phyloP scores from a whole-genome alignment of 768 basidiomycete species.

The Arthromyces matolae region DNA sequence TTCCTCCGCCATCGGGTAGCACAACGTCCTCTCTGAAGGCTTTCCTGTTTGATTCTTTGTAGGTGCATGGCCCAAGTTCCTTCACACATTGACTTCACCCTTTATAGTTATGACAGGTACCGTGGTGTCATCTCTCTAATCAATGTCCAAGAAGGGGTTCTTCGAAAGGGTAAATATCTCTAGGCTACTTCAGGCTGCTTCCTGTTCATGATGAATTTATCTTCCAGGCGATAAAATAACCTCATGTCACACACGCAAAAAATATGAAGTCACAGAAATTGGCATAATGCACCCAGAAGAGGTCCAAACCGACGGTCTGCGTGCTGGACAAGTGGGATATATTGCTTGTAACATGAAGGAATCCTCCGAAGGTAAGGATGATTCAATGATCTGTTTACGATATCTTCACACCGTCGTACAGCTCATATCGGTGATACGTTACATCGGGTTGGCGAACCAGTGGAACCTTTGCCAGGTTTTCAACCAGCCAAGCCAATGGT shows the following conservation, averaged over 20 bases:
- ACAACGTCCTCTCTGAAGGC: constrained; percentile 64
- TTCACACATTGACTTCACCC: constrained; percentile 10
- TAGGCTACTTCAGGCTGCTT: constrained; percentile 7
- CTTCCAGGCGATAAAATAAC: constrained; percentile 81
- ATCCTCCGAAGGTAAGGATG: constrained; percentile 72
- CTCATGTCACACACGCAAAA: constrained; percentile 80
- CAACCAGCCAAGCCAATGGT: constrained; percentile 95
- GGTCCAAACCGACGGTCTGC: constrained; percentile 60
- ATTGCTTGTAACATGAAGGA: constrained; percentile 98
- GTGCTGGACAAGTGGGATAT: constrained; percentile 82
- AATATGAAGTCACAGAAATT: constrained; percentile 85
- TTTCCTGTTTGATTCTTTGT: constrained; percentile 92
- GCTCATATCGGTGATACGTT: constrained; percentile 95
- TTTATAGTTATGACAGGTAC: constrained; percentile 83
- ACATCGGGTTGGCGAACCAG: constrained; percentile 65
- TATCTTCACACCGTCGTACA: constrained; percentile 26
- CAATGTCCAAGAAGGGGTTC: constrained; percentile 71
- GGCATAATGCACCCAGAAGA: constrained; percentile 92
- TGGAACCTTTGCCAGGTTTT: constrained; percentile 87
- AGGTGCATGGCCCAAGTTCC: constrained; percentile 23
- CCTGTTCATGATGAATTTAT: neutral
- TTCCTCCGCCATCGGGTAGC: constrained; percentile 73
- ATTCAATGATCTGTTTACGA: neutral
- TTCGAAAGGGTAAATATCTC: constrained; percentile 91
- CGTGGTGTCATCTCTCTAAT: constrained; percentile 93